A percentile compares a stretch with the other conserved stretches of the same genome.
Conservation (phyloP, 2,329 filamentous ascomycete species). For the Microcyclosporella mali region DNA sequence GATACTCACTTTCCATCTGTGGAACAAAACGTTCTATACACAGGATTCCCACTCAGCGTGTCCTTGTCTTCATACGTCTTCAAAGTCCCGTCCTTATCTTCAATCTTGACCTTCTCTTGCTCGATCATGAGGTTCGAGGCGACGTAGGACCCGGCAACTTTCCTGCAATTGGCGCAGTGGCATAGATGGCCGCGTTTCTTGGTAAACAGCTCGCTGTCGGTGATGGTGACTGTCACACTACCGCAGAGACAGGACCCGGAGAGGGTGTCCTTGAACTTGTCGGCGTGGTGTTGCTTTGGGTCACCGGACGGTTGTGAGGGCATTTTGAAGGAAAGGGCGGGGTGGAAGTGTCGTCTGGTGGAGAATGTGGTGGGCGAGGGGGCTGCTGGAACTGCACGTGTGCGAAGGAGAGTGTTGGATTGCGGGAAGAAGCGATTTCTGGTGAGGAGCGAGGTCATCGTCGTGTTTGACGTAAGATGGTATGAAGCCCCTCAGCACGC, state of each 20-base stretch:
- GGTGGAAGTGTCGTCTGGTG: background rate
- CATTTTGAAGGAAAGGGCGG: slow-evolving; percentile 22
- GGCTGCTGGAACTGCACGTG: background rate
- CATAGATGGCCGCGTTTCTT: slow-evolving; percentile 43
- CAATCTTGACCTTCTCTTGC: slow-evolving; percentile 41
- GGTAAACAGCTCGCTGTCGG: slow-evolving; percentile 43
- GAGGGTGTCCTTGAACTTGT: slow-evolving; percentile 32
- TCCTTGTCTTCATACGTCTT: slow-evolving; percentile 41
- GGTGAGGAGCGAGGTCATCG: too few species aligned
- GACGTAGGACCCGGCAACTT: slow-evolving; percentile 42
- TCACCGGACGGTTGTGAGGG: slow-evolving; percentile 33
- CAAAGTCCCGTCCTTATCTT: slow-evolving; percentile 41
- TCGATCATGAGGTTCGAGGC: slow-evolving; percentile 39
- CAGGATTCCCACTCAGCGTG: slow-evolving; percentile 43
- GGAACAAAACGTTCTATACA: slow-evolving; percentile 42
- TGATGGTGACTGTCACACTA: slow-evolving; percentile 44
- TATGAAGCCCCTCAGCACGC: background rate
- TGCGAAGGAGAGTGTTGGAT: background rate
- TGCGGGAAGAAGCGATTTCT: background rate
- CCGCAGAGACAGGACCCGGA: slow-evolving; percentile 43
- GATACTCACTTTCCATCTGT: slow-evolving; percentile 40
- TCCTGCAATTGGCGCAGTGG: slow-evolving; percentile 49
- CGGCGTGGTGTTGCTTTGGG: slow-evolving; percentile 34
- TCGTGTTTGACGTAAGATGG: background rate
- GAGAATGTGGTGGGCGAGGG: background rate